Conservation (phyloP, 164 flowering plant species). For the Houttuynia cordata region DNA sequence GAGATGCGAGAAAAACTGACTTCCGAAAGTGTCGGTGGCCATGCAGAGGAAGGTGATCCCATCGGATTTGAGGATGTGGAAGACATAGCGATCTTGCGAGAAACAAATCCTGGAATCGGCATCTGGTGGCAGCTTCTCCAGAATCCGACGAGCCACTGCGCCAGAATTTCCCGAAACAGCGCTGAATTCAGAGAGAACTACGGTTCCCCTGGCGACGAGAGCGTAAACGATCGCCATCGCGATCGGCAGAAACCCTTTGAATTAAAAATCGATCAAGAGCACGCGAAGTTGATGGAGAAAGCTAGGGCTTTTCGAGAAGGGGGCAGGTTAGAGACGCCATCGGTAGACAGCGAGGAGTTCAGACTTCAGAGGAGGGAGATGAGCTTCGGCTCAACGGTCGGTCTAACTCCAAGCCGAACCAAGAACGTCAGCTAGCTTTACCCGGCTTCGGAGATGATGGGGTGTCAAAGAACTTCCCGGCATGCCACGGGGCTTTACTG, state of each 20-base stretch:
- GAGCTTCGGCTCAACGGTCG: too few relatives aligned
- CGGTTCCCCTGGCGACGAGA: slow-evolving; percentile 83
- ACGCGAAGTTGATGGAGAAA: too few relatives aligned
- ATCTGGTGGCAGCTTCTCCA: slow-evolving; percentile 67
- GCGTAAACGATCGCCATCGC: slow-evolving; percentile 84
- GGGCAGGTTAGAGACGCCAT: too few relatives aligned
- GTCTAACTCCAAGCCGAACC: too few relatives aligned
- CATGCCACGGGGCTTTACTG: too few relatives aligned
- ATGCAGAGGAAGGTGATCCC: slow-evolving; percentile 81
- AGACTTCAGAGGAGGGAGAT: too few relatives aligned
- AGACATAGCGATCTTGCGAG: slow-evolving; percentile 91
- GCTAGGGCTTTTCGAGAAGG: too few relatives aligned
- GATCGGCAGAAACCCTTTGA: background rate
- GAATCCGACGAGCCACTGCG: slow-evolving; percentile 70
- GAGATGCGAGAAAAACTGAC: slow-evolving; percentile 17
- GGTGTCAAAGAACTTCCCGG: too few relatives aligned
- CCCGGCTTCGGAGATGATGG: too few relatives aligned
- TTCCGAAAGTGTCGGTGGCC: slow-evolving; percentile 95
- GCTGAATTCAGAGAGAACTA: slow-evolving; percentile 83
- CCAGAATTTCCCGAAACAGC: slow-evolving; percentile 88
- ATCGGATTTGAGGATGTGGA: slow-evolving; percentile 79
- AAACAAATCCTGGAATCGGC: slow-evolving; percentile 72
- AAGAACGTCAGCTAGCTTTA: too few relatives aligned
- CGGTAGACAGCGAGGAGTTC: too few relatives aligned
- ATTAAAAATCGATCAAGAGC: too few relatives aligned